Percentiles rank a stretch among this genome's conserved stretches.
Evolutionary conservation across 495 filamentous ascomycete species (phyloP).

Genomic region (Neurospora pannonica): DNA sequence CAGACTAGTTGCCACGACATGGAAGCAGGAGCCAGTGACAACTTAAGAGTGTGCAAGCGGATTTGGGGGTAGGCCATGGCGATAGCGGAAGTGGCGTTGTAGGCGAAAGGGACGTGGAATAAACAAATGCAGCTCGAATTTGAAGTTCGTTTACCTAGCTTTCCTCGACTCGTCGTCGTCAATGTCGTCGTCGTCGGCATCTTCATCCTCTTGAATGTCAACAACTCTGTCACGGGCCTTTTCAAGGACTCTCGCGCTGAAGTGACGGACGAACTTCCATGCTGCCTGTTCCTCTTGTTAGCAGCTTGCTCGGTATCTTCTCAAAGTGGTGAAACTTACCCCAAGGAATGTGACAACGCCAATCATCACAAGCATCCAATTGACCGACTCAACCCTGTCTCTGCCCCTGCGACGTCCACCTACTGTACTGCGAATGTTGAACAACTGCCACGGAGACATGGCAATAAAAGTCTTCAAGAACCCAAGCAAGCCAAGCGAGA

Average conservation of each 20-base stretch:
- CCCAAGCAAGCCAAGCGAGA: slow-evolving; percentile 74
- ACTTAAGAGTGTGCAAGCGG: slow-evolving; percentile 82
- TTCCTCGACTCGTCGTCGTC: slow-evolving; percentile 19
- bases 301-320: neutral
- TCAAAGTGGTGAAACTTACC: slow-evolving; percentile 42
- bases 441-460: slow-evolving; percentile 67
- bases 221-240: slow-evolving; percentile 68
- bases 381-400: slow-evolving; percentile 63
- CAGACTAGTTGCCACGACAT: slow-evolving; percentile 89
- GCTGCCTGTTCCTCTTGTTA: slow-evolving; percentile 49
- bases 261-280: slow-evolving; percentile 66
- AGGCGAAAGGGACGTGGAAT: neutral
- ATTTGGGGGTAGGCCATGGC: neutral
- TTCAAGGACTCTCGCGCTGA: slow-evolving; percentile 59
- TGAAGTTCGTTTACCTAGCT: slow-evolving; percentile 6
- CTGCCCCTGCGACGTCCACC: slow-evolving; percentile 51
- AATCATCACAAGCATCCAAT: slow-evolving; percentile 66
- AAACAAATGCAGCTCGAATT: neutral
- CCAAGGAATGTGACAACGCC: slow-evolving; percentile 74
- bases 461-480: slow-evolving; percentile 73
- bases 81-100: neutral
- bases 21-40: slow-evolving; percentile 59
- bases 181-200: slow-evolving; percentile 52
- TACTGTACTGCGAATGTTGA: slow-evolving; percentile 51
- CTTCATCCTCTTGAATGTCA: slow-evolving; percentile 64